Conservation (phyloP, 2,329 filamentous ascomycete genomes). For the Penicillium sp. region DNA sequence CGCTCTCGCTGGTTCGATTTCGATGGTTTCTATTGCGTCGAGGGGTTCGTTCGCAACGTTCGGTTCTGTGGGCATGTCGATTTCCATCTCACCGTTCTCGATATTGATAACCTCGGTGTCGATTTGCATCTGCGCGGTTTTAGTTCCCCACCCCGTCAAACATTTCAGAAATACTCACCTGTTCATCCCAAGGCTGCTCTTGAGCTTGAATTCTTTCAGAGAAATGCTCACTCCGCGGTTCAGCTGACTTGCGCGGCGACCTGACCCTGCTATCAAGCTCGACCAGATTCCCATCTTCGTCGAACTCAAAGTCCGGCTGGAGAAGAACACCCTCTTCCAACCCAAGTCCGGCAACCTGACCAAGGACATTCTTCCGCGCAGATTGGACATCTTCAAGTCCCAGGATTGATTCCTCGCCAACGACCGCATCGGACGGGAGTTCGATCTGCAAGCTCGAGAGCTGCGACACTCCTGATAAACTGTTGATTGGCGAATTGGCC, state of each 20-base stretch:
- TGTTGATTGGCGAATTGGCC: conserved; percentile 35
- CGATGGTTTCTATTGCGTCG: neutral
- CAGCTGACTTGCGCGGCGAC: conserved; percentile 13
- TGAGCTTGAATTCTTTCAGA: neutral
- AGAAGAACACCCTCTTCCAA: conserved; percentile 34
- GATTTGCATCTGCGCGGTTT: conserved; percentile 1
- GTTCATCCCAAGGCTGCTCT: neutral
- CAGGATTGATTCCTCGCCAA: conserved; percentile 42
- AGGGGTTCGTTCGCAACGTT: neutral
- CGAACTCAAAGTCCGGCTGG: conserved; percentile 63
- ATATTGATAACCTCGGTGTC: neutral
- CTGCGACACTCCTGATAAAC: conserved; percentile 30
- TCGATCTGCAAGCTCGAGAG: conserved; percentile 42
- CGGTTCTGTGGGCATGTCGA: neutral
- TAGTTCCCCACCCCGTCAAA: neutral
- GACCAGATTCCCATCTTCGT: conserved; percentile 62
- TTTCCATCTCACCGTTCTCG: neutral
- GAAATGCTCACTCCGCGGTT: neutral
- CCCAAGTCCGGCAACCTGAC: conserved; percentile 23
- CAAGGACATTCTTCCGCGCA: conserved; percentile 33
- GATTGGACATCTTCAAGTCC: conserved; percentile 42
- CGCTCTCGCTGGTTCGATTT: conserved; percentile 4
- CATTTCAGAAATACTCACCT: conserved; percentile 1
- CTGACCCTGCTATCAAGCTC: conserved; percentile 40
- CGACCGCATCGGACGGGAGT: conserved; percentile 52